Evolutionary conservation across 768 basidiomycete genomes (phyloP).

Genomic region (Boletus tylopilopsis): DNA sequence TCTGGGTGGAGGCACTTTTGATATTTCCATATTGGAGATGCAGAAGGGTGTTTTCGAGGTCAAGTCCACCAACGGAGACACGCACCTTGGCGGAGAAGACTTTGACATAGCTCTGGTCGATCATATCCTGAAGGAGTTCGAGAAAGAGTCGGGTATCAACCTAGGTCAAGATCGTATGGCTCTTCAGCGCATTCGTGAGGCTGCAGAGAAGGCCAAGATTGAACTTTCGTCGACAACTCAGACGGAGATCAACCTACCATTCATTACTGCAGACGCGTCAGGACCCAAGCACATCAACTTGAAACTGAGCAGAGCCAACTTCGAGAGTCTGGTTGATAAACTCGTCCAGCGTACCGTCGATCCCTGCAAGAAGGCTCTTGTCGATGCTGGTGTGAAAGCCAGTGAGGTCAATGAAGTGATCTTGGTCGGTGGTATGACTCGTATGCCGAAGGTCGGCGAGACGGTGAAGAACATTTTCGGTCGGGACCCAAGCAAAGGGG

Average conservation of each 20-base stretch:
- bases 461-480: constrained; percentile 88
- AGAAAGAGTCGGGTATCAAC: constrained; percentile 85
- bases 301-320: constrained; percentile 83
- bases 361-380: constrained; percentile 96
- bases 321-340: constrained; percentile 79
- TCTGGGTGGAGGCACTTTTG: constrained; percentile 97
- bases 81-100: constrained; percentile 96
- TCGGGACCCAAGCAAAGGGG: constrained; percentile 96
- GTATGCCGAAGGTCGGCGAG: constrained; percentile 94
- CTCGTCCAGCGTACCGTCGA: constrained; percentile 89
- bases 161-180: constrained; percentile 89
- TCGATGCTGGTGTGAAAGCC: constrained; percentile 89
- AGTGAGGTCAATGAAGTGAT: constrained; percentile 96
- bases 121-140: constrained; percentile 85
- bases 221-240: constrained; percentile 92
- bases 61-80: constrained; percentile 99
- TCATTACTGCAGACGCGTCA: constrained; percentile 93
- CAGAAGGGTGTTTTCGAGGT: constrained; percentile 99
- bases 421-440: constrained; percentile 97
- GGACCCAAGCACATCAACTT: constrained; percentile 98
- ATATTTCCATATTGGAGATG: constrained; percentile 99
- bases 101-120: constrained; percentile 91
- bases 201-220: constrained; percentile 99
- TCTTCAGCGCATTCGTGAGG: constrained; percentile 98
- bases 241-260: constrained; percentile 96